A percentile compares a stretch with the other conserved stretches of the same genome.
Conservation (phyloP, 2,329 filamentous ascomycete species). For the Elsinoe fawcettii region DNA sequence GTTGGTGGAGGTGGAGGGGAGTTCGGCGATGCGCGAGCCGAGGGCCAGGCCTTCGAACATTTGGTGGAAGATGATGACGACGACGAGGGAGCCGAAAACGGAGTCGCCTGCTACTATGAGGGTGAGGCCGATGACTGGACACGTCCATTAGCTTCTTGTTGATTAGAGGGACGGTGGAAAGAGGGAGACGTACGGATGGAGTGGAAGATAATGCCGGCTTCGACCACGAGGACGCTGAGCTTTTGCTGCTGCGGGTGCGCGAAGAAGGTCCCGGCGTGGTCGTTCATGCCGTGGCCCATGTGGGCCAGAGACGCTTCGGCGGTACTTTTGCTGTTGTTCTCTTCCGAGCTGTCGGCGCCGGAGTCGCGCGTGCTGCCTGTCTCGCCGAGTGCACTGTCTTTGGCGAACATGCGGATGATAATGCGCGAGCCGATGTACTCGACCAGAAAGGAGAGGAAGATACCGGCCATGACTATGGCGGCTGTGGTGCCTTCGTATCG, state of each 20-base stretch:
- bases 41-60: constrained; percentile 71
- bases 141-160: not conserved
- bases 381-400: not conserved
- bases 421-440: constrained; percentile 60
- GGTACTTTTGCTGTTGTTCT: constrained; percentile 5
- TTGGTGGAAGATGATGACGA: constrained; percentile 69
- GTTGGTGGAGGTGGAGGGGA: constrained; percentile 33
- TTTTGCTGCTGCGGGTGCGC: constrained; percentile 13
- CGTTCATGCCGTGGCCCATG: constrained; percentile 2
- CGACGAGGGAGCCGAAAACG: constrained; percentile 45
- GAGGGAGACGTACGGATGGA: constrained; percentile 51
- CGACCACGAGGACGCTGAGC: constrained; percentile 60
- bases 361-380: not conserved
- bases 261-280: constrained; percentile 1
- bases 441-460: constrained; percentile 64
- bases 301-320: constrained; percentile 2
- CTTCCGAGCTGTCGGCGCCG: not conserved
- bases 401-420: constrained; percentile 28
- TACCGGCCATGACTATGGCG: constrained; percentile 64
- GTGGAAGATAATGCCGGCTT: constrained; percentile 68
- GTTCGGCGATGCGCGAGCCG: constrained; percentile 59
- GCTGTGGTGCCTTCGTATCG: constrained; percentile 61
- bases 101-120: constrained; percentile 47
- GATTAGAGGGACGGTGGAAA: no score
- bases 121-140: constrained; percentile 54